Evolutionary conservation across 1,284 basidiomycete species (phyloP), one percentile per base, ranked within the genome.

Genomic region (Boletus nobilissimus): DNA sequence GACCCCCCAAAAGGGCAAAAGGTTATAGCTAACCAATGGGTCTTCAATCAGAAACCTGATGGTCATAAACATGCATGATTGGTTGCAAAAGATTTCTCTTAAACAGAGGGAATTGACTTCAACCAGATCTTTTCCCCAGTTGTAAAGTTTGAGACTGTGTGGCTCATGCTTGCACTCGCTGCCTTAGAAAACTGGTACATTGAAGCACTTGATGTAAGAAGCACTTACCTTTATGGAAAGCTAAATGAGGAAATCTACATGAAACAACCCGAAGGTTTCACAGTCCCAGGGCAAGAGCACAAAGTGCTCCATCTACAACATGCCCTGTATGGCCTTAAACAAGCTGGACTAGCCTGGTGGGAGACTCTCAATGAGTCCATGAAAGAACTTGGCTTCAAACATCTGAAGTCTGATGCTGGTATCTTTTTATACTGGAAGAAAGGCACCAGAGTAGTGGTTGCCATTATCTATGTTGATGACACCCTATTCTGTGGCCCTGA

Each of bases 121-220:
- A 72, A 86, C 74, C 84, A 90, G n/a, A 88, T 88, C 1, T 90
- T 86, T 78, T 86, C 87, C 4, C 88, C 88, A 0, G 87, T 89
- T 1, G 84, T 86, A 6, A 78, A 84, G 1, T 83, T 84, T 62
- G 81, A 87, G 29, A 85, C 87, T 22, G 64, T 66, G 39, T 10
- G 6, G 11, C n/a, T 40, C 2, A 32, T 66, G 14, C 29, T 66
- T 7, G 19, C 64, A n/a, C 39, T 71, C 2, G 32, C 57, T 6
- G 32, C 57, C 5, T 18, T 63, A 36, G 66, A 71, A 11, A 36
- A 46, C 16, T 72, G 43, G 60, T 32, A 63, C 10, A 72, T 72
- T 6, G 18, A 43, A 24, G 43, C 40, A 14, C 60, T 72, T 5
- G 32, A 70, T 60, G 39, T 70, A 11, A 1, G 77, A 39, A 51